Conservation (phyloP, 345 rosid species). For the Alliaria petiolata region DNA sequence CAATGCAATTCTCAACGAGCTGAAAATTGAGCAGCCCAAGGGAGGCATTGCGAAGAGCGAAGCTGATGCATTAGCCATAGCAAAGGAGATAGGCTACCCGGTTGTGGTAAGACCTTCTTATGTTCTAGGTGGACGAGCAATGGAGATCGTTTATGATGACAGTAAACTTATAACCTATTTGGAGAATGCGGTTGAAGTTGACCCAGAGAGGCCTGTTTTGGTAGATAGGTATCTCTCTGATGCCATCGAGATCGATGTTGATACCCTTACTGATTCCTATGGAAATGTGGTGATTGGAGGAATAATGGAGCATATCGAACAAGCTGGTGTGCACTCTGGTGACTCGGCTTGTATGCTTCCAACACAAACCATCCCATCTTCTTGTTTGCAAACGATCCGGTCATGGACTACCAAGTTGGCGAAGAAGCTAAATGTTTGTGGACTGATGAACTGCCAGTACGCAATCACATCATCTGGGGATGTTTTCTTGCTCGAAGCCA, state of each 20-base stretch:
- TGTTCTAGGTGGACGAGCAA: slow-evolving; percentile 94
- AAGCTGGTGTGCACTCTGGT: slow-evolving; percentile 98
- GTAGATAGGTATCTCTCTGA: slow-evolving; percentile 85
- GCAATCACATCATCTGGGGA: slow-evolving; percentile 78
- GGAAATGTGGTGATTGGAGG: slow-evolving; percentile 93
- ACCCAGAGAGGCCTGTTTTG: slow-evolving; percentile 88
- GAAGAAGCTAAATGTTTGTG: slow-evolving; percentile 73
- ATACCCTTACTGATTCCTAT: slow-evolving; percentile 78
- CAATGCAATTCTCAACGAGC: slow-evolving; percentile 71
- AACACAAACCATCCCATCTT: slow-evolving; percentile 68
- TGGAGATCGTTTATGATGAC: slow-evolving; percentile 89
- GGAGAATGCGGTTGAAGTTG: slow-evolving; percentile 92
- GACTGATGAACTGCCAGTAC: slow-evolving; percentile 95
- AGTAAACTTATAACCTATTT: slow-evolving; percentile 70
- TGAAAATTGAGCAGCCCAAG: slow-evolving; percentile 88
- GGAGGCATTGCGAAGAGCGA: slow-evolving; percentile 97
- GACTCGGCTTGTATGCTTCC: slow-evolving; percentile 97
- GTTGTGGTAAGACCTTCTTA: slow-evolving; percentile 96
- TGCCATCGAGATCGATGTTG: slow-evolving; percentile 88
- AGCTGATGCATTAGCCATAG: slow-evolving; percentile 82
- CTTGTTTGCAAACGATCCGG: slow-evolving; percentile 70
- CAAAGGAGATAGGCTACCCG: slow-evolving; percentile 77
- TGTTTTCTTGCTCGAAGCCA: slow-evolving; percentile 94
- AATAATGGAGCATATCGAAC: slow-evolving; percentile 98
- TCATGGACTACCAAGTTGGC: slow-evolving; percentile 82